Percentiles rank a stretch among this genome's conserved stretches.
Conservation (phyloP, 2,329 filamentous ascomycete genomes). For the Cladosporium sp. region DNA sequence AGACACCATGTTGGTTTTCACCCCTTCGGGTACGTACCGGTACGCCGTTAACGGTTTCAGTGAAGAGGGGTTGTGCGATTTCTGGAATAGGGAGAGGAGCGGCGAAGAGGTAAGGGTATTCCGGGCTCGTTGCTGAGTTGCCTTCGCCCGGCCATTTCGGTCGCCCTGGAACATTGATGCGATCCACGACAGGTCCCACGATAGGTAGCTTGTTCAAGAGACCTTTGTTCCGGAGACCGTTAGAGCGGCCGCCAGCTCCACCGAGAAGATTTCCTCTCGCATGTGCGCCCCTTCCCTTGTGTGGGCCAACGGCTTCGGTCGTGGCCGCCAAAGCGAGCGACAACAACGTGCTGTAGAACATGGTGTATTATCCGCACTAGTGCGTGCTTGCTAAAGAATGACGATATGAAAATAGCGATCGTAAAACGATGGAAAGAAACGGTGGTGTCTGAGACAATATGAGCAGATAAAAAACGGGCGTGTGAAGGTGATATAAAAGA, state of each 20-base stretch:
- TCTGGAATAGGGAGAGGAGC: conserved; percentile 28
- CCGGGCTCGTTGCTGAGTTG: conserved; percentile 27
- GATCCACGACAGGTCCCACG: conserved; percentile 7
- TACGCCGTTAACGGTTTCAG: conserved; percentile 39
- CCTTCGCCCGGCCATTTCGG: conserved; percentile 24
- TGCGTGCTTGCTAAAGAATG: background rate
- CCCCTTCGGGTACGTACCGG: conserved; percentile 10
- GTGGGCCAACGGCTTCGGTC: background rate
- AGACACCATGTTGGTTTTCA: conserved; percentile 28
- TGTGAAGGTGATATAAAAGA: conserved; percentile 10
- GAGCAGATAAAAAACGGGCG: conserved; percentile 11
- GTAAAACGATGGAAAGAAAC: background rate
- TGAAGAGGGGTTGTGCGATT: conserved; percentile 35
- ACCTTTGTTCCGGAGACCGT: background rate
- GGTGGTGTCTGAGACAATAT: conserved; percentile 5
- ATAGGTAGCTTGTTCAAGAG: conserved; percentile 16
- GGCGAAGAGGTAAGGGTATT: conserved; percentile 30
- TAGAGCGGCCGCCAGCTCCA: background rate
- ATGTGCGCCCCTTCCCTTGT: background rate
- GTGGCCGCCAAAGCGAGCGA: conserved; percentile 18
- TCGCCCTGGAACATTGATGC: conserved; percentile 11
- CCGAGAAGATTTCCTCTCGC: background rate
- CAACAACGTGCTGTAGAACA: conserved; percentile 13
- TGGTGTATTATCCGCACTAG: background rate
- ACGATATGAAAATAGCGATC: conserved; percentile 1